These are phyloP conservation scores for Oryza coarctata DNA, from an alignment of 176 grass and related monocot species.

Conservation along the genomic window DNA sequence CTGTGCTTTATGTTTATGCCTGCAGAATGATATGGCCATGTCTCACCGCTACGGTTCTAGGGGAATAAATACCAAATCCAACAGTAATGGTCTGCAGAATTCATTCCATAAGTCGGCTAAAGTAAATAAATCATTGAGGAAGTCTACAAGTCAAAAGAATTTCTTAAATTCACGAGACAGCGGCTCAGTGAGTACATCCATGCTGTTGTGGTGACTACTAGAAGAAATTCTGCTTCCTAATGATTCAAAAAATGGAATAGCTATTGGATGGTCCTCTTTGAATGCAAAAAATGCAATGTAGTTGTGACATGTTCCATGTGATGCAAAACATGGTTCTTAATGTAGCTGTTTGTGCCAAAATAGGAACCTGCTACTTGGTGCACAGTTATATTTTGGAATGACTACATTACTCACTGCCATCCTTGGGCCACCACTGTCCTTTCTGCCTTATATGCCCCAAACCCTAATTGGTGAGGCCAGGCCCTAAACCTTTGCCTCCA, in stretches of 20 bases:
- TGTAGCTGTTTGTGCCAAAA: background rate
- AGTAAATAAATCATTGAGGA: conserved; percentile 48
- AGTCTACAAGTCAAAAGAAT: conserved; percentile 74
- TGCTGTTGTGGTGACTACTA: background rate
- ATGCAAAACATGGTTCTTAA: background rate
- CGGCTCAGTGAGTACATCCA: conserved; percentile 57
- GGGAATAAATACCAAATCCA: conserved; percentile 39
- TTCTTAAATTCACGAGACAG: conserved; percentile 68
- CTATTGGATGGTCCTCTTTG: background rate
- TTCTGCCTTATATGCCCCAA: background rate
- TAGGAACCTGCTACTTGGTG: background rate
- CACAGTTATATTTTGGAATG: background rate
- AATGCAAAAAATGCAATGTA: background rate
- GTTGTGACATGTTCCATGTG: background rate
- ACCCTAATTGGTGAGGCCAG: background rate
- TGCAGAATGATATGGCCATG: conserved; percentile 62
- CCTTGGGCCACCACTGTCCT: background rate
- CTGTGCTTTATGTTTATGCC: conserved; percentile 18
- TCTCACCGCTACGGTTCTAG: conserved; percentile 42
- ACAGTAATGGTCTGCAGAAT: conserved; percentile 31
- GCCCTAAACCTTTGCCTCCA: background rate
- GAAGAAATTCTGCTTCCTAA: background rate
- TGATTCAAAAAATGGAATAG: background rate
- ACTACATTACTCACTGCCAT: background rate
- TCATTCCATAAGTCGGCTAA: conserved; percentile 59